phyloP scores from a whole-genome alignment of 2,329 filamentous ascomycete species.

The Coleophoma crateriformis region DNA sequence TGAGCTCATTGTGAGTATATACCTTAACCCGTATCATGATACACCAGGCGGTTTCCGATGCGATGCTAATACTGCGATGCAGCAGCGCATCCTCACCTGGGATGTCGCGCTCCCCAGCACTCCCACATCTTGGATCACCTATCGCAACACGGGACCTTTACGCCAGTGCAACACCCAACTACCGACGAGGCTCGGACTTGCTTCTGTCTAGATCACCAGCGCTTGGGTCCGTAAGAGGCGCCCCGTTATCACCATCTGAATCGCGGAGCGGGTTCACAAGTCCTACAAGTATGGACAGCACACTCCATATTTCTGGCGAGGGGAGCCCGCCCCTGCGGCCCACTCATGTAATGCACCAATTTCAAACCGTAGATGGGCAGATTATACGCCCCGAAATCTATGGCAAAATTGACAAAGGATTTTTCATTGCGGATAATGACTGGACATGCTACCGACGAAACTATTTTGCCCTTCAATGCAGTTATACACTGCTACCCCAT shows the following conservation, averaged over 20 bases:
- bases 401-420: constrained; percentile 66
- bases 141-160: constrained; percentile 25
- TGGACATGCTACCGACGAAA: constrained; percentile 74
- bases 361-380: constrained; percentile 42
- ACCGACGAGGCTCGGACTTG: constrained; percentile 21
- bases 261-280: constrained; percentile 26
- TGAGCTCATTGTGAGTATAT: constrained; percentile 24
- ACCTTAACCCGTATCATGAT: constrained; percentile 8
- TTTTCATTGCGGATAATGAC: constrained; percentile 58
- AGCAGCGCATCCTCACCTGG: constrained; percentile 21
- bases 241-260: constrained; percentile 25
- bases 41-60: constrained; percentile 3
- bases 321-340: constrained; percentile 27
- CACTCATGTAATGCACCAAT: constrained; percentile 36
- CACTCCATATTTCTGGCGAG: constrained; percentile 9
- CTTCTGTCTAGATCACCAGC: constrained; percentile 24
- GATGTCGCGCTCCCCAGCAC: constrained; percentile 24
- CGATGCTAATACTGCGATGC: constrained; percentile 15
- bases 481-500: constrained; percentile 49
- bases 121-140: constrained; percentile 24
- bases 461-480: constrained; percentile 64
- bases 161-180: constrained; percentile 21
- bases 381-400: constrained; percentile 55
- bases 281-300: constrained; percentile 25
- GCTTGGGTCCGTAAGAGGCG: constrained; percentile 19